A percentile compares a stretch with the other conserved stretches of the same genome.
These are phyloP conservation scores for Dioszegia crocea DNA, from an alignment of 768 basidiomycete genomes.

Conservation along the genomic window DNA sequence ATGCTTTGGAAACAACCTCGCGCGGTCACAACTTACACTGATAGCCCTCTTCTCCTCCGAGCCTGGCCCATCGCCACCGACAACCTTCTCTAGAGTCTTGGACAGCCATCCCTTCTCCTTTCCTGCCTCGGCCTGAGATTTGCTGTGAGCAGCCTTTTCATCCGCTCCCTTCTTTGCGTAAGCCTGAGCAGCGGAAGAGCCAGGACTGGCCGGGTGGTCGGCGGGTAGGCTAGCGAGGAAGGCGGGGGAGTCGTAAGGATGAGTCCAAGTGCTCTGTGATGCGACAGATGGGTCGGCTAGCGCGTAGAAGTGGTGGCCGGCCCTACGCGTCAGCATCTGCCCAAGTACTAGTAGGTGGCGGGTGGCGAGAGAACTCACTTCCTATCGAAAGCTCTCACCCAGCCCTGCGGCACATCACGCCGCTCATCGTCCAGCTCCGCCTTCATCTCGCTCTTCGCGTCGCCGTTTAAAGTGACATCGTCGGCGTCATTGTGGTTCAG, in stretches of 20 bases:
- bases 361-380: conserved; percentile 27
- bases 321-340: conserved; percentile 16
- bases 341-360: not conserved
- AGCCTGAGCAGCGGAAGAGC: conserved; percentile 29
- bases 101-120: not conserved
- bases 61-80: conserved; percentile 33
- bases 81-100: conserved; percentile 12
- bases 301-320: conserved; percentile 47
- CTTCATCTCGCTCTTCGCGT: not conserved
- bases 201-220: conserved; percentile 46
- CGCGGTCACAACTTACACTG: conserved; percentile 21
- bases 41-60: conserved; percentile 19
- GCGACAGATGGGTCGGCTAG: conserved; percentile 22
- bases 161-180: conserved; percentile 25
- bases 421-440: conserved; percentile 45
- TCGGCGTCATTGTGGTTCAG: not conserved
- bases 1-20: too few relatives aligned
- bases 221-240: conserved; percentile 39
- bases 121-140: not conserved
- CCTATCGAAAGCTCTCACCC: conserved; percentile 46
- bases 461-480: conserved; percentile 26
- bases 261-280: conserved; percentile 40
- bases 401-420: conserved; percentile 45
- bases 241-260: conserved; percentile 47
- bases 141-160: not conserved